Evolutionary conservation across 495 filamentous ascomycete species (phyloP).

Genomic region (Cenococcum geophilum): DNA sequence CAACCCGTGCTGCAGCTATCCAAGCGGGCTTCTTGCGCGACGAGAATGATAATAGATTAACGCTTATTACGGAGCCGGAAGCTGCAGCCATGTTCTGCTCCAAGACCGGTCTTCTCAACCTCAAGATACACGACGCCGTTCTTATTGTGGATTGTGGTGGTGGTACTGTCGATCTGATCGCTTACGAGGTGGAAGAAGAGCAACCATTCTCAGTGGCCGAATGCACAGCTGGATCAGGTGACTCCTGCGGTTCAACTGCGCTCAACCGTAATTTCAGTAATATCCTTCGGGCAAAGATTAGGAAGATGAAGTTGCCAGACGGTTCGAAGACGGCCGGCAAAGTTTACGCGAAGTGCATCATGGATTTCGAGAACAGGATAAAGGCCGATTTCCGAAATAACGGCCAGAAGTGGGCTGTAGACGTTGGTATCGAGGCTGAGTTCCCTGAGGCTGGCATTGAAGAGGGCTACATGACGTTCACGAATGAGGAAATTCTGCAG

Average conservation of each 20-base stretch:
- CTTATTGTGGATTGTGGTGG: constrained; percentile 72
- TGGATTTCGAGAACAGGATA: constrained; percentile 75
- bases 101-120: constrained; percentile 65
- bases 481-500: constrained; percentile 71
- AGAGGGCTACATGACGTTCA: constrained; percentile 78
- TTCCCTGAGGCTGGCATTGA: constrained; percentile 72
- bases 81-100: constrained; percentile 69
- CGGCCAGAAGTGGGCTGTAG: constrained; percentile 70
- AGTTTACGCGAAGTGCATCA: constrained; percentile 74
- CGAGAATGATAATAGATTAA: constrained; percentile 68
- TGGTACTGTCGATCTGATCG: constrained; percentile 70
- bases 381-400: constrained; percentile 79
- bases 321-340: constrained; percentile 67
- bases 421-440: constrained; percentile 70
- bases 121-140: constrained; percentile 68
- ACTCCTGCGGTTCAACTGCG: constrained; percentile 68
- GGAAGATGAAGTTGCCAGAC: constrained; percentile 72
- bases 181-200: constrained; percentile 71
- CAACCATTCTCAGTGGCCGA: constrained; percentile 68
- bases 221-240: constrained; percentile 68
- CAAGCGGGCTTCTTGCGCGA: constrained; percentile 69
- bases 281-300: constrained; percentile 67
- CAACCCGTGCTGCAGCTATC: constrained; percentile 64
- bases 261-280: constrained; percentile 72
- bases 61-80: constrained; percentile 65